Percentiles rank a stretch among this genome's conserved stretches.
Conservation (phyloP, 495 filamentous ascomycete species). For the Talaromyces thailandensis region DNA sequence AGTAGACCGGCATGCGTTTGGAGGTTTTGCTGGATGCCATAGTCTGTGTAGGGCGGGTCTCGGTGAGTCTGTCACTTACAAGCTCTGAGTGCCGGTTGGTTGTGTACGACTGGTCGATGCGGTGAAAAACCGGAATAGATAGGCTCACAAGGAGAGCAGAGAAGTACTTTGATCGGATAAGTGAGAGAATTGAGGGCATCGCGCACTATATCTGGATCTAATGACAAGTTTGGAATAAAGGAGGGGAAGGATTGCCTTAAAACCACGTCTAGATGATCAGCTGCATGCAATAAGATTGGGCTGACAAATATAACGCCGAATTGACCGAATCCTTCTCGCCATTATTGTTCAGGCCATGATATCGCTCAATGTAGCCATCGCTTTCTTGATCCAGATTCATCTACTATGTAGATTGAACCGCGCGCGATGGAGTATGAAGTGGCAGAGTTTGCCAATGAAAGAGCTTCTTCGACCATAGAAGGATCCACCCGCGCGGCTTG, state of each 20-base stretch:
- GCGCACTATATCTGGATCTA: not conserved
- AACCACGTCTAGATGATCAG: not conserved
- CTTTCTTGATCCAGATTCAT: not conserved
- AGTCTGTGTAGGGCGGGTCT: not conserved
- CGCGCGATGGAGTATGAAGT: not conserved
- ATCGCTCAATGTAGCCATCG: not conserved
- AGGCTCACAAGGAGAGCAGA: conserved; percentile 16
- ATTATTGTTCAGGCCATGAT: not conserved
- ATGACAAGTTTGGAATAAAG: not conserved
- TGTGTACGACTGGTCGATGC: conserved; percentile 10
- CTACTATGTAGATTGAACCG: not conserved
- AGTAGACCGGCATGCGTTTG: conserved; percentile 59
- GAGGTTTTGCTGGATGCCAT: not conserved
- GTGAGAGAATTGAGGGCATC: not conserved
- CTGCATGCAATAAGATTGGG: not conserved
- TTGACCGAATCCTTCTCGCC: not conserved
- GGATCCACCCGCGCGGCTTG: not conserved
- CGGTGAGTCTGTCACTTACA: not conserved
- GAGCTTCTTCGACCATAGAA: not conserved
- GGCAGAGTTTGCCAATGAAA: not conserved
- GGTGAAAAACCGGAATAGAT: conserved; percentile 14
- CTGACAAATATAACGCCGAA: not conserved
- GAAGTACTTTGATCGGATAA: conserved; percentile 10
- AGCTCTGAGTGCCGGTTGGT: not conserved
- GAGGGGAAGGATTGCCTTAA: not conserved